Percentiles rank a stretch among this genome's conserved stretches.
phyloP scores from a whole-genome alignment of 768 basidiomycete genomes.

The Lactarius vividus region DNA sequence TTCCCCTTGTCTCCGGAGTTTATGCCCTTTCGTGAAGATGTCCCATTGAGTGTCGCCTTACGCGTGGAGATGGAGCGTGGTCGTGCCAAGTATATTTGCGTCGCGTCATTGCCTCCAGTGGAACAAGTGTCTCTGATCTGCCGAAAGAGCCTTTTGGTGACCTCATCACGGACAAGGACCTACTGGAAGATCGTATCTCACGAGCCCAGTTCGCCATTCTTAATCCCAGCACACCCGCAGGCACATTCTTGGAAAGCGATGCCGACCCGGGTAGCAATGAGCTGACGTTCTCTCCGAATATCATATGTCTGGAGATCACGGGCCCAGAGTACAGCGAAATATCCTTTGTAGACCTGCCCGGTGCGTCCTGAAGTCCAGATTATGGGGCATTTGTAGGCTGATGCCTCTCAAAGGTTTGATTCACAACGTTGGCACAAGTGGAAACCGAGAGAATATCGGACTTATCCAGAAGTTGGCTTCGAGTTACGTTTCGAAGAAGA shows the following conservation, averaged over 20 bases:
- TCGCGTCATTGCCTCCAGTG: background rate
- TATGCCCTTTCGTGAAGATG: conserved; percentile 9
- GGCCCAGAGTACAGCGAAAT: conserved; percentile 33
- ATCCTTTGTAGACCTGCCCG: conserved; percentile 35
- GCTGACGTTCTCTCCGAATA: conserved; percentile 29
- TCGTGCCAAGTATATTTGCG: conserved; percentile 18
- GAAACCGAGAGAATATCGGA: conserved; percentile 27
- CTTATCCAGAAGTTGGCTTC: conserved; percentile 29
- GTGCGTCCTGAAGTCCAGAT: conserved; percentile 9
- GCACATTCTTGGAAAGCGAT: background rate
- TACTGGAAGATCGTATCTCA: conserved; percentile 6
- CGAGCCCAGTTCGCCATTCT: conserved; percentile 22
- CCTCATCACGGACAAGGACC: background rate
- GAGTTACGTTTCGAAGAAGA: conserved; percentile 27
- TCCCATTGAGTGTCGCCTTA: conserved; percentile 25
- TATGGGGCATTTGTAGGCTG: background rate
- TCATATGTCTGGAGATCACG: conserved; percentile 31
- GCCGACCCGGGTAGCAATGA: background rate
- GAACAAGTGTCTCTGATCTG: background rate
- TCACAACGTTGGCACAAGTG: conserved; percentile 27
- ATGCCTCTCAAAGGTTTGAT: conserved; percentile 28
- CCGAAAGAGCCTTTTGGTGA: conserved; percentile 18
- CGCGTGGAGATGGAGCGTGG: conserved; percentile 9
- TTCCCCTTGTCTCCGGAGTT: background rate
- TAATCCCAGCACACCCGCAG: conserved; percentile 7